Percentiles rank a stretch among this genome's conserved stretches.
Conservation (phyloP, 2,329 filamentous ascomycete genomes). For the Tolypocladium inflatum region DNA sequence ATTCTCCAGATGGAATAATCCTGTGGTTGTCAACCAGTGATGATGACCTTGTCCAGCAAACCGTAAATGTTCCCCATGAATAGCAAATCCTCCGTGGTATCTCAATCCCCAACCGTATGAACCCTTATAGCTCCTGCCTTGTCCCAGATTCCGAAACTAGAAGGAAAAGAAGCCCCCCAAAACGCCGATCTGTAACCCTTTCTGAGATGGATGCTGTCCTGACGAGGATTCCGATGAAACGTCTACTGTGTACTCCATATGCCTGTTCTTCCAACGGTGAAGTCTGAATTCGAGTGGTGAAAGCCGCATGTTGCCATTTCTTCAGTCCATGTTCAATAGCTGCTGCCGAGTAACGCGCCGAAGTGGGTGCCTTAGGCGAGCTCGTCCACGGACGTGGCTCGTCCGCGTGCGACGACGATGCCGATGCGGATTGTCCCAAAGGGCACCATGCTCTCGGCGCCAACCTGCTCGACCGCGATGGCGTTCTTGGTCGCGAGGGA, state of each 20-base stretch:
- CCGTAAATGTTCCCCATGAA: background rate
- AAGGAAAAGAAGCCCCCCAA: background rate
- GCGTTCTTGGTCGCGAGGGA: constrained; percentile 57
- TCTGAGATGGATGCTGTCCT: background rate
- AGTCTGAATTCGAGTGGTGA: background rate
- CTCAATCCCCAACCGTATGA: background rate
- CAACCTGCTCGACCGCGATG: constrained; percentile 53
- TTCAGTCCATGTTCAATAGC: background rate
- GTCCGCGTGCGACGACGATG: constrained; percentile 10
- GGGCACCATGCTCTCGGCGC: constrained; percentile 20
- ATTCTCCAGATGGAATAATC: background rate
- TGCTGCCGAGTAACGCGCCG: background rate
- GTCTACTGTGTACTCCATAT: background rate
- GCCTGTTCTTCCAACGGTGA: background rate
- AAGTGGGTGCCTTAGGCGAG: background rate
- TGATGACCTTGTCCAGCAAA: background rate
- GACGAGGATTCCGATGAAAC: background rate
- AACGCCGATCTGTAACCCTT: background rate
- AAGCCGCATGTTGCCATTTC: background rate
- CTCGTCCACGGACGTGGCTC: background rate
- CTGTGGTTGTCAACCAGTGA: background rate
- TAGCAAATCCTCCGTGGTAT: background rate
- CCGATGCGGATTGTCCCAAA: constrained; percentile 41
- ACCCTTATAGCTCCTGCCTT: background rate
- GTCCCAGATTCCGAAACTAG: background rate